These are phyloP conservation scores for Stephania cephalantha DNA, from an alignment of 164 flowering plant genomes.

Conservation along the genomic window DNA sequence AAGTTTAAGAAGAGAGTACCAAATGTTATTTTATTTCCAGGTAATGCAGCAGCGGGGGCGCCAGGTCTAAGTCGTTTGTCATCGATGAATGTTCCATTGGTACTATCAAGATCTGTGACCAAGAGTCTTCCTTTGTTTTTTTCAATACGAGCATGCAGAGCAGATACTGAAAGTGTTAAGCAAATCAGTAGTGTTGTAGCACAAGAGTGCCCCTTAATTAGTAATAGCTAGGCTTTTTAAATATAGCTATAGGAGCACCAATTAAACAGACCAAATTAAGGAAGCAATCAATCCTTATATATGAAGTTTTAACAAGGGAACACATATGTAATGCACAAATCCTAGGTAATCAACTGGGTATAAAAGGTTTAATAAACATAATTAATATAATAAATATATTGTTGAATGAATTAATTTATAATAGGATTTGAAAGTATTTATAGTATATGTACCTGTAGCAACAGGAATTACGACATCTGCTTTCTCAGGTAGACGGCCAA, in stretches of 20 bases:
- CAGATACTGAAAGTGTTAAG: constrained; percentile 41
- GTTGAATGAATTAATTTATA: no score
- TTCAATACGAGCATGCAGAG: constrained; percentile 65
- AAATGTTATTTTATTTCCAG: constrained; percentile 64
- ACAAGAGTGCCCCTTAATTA: background rate
- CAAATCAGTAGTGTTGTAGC: background rate
- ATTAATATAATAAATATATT: background rate
- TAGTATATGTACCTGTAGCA: constrained; percentile 58
- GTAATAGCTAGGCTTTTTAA: background rate
- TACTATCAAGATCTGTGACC: constrained; percentile 79
- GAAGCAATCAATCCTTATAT: no score
- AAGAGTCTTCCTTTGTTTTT: constrained; percentile 52
- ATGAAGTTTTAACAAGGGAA: no score
- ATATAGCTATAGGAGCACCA: background rate
- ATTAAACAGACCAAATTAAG: no score
- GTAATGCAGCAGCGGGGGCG: constrained; percentile 30
- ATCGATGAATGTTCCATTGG: constrained; percentile 77
- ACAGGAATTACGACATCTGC: constrained; percentile 87
- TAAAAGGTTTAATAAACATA: no score
- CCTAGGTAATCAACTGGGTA: no score
- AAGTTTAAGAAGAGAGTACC: constrained; percentile 31
- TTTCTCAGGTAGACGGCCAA: constrained; percentile 77
- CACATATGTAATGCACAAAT: no score
- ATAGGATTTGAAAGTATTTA: background rate
- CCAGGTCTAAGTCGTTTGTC: constrained; percentile 60